phyloP scores from a whole-genome alignment of 2,329 filamentous ascomycete species.

The Colletotrichum cereale region DNA sequence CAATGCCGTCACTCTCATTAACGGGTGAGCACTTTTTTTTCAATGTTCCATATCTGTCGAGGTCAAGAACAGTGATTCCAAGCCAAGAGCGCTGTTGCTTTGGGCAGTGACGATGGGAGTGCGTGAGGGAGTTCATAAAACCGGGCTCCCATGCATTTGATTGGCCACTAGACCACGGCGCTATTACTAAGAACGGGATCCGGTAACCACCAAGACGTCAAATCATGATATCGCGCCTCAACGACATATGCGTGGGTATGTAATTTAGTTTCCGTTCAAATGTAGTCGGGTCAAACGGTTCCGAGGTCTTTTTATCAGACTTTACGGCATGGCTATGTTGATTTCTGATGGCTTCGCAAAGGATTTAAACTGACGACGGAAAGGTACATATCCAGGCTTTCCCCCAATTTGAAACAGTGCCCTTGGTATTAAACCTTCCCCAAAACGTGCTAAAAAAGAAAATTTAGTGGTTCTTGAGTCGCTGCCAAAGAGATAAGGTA shows the following conservation, averaged over 20 bases:
- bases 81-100: neutral
- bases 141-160: neutral
- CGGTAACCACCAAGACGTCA: slow-evolving; percentile 11
- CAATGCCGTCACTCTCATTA: neutral
- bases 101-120: slow-evolving; percentile 1
- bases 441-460: neutral
- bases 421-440: neutral
- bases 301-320: neutral
- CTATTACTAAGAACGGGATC: slow-evolving; percentile 17
- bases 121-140: slow-evolving; percentile 28
- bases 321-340: rapidly evolving
- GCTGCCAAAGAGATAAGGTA: too few relatives aligned
- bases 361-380: neutral
- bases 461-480: too few relatives aligned
- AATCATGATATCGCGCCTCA: slow-evolving; percentile 13
- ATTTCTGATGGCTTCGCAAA: neutral
- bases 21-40: neutral
- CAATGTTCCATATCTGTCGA: neutral
- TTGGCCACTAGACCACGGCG: neutral
- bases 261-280: neutral
- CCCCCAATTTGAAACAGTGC: neutral
- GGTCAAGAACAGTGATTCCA: neutral
- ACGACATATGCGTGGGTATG: neutral
- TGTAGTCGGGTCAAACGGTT: neutral
- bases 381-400: neutral